Evolutionary conservation across 352 stramenopile species (phyloP).

Genomic region (Globisporangium lucens): DNA sequence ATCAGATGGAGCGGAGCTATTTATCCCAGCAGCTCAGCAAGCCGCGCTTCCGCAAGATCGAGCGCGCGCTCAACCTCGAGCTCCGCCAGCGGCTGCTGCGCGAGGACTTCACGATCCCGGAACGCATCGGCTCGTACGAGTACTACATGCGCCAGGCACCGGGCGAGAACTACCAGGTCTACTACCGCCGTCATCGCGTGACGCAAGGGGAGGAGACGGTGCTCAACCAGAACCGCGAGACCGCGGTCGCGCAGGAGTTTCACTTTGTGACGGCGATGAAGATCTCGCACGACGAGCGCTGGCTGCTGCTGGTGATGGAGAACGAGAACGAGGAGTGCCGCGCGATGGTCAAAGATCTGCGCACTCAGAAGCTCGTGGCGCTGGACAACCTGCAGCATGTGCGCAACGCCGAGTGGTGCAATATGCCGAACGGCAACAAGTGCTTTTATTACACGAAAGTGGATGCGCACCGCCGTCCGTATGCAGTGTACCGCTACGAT

Average conservation of each 20-base stretch:
- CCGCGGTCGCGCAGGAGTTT: conserved; percentile 36
- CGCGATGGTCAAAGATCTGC: conserved; percentile 42
- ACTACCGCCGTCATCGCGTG: conserved; percentile 51
- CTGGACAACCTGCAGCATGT: conserved; percentile 38
- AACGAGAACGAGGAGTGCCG: conserved; percentile 66
- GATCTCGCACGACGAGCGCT: conserved; percentile 59
- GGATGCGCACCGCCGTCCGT: conserved; percentile 59
- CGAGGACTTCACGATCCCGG: conserved; percentile 66
- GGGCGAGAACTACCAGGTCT: conserved; percentile 74
- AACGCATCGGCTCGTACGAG: conserved; percentile 69
- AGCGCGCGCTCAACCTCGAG: conserved; percentile 65
- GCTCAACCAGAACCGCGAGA: conserved; percentile 72
- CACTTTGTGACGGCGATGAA: conserved; percentile 77
- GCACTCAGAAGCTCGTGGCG: conserved; percentile 25
- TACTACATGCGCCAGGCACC: conserved; percentile 70
- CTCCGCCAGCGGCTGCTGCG: conserved; percentile 58
- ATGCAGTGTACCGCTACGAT: conserved; percentile 64
- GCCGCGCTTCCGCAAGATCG: conserved; percentile 52
- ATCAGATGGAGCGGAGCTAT: conserved; percentile 42
- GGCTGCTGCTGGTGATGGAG: conserved; percentile 66
- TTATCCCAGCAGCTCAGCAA: conserved; percentile 47
- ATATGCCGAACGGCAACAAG: conserved; percentile 8
- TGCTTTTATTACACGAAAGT: conserved; percentile 79
- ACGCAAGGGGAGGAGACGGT: conserved; percentile 50
- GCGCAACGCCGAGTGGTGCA: conserved; percentile 75